Evolutionary conservation across 208 protist genomes (phyloP).

Genomic region (Trypanosoma mega): DNA sequence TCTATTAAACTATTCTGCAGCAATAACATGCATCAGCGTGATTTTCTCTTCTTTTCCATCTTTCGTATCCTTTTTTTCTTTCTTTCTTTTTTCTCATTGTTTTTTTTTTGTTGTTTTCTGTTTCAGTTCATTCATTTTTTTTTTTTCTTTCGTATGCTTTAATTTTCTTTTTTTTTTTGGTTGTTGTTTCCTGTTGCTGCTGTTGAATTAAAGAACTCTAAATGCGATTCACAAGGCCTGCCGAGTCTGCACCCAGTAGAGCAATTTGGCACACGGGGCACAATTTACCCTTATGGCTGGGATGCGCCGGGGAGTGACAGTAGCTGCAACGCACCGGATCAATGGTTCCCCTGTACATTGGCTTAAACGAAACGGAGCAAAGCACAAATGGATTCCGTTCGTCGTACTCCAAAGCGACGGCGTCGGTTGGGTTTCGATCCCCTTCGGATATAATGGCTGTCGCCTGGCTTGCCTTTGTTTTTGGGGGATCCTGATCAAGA

Average conservation of each 20-base stretch:
- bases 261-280: constrained; percentile 82
- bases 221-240: constrained; percentile 47
- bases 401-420: constrained; percentile 92
- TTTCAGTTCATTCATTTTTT: too few relatives aligned
- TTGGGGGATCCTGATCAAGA: constrained; percentile 91
- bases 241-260: constrained; percentile 61
- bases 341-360: constrained; percentile 78
- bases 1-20: too few relatives aligned
- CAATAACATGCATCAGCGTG: too few relatives aligned
- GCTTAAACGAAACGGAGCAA: constrained; percentile 73
- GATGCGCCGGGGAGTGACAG: constrained; percentile 86
- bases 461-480: constrained; percentile 84
- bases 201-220: constrained; percentile 4
- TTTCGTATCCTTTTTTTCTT: neutral
- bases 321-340: constrained; percentile 88
- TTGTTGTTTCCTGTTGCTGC: neutral
- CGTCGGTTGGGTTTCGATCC: constrained; percentile 82
- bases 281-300: constrained; percentile 54
- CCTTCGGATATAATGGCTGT: constrained; percentile 89
- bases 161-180: constrained; percentile 13
- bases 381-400: constrained; percentile 96
- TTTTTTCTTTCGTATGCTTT: neutral
- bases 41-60: neutral
- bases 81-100: neutral
- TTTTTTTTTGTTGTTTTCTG: too few relatives aligned